These are phyloP conservation scores for Pyropia yezoensis DNA, from an alignment of 23 red algal species.

Conservation along the genomic window DNA sequence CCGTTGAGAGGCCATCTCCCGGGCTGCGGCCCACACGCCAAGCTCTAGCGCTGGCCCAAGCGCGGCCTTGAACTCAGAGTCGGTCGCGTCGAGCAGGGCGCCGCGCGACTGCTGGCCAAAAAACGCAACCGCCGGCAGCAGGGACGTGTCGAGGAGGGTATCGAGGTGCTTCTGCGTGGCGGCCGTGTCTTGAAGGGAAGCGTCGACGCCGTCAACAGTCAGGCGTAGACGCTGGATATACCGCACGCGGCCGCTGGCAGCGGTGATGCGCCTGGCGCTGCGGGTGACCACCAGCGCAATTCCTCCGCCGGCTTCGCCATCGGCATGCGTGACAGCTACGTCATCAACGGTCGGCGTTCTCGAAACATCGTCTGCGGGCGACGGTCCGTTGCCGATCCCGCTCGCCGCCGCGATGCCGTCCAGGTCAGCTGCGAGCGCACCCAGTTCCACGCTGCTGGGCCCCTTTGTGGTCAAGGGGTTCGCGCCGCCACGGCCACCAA, in stretches of 20 bases:
- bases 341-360: neutral
- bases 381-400: neutral
- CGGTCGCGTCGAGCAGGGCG: conserved; percentile 9
- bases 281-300: neutral
- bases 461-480: conserved; percentile 9
- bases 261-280: neutral
- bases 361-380: neutral
- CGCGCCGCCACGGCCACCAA: conserved; percentile 2
- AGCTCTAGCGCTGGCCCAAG: neutral
- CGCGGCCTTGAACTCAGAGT: conserved; percentile 25
- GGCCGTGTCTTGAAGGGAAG: conserved; percentile 43
- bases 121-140: conserved; percentile 62
- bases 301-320: neutral
- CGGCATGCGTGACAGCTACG: neutral
- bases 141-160: conserved; percentile 32
- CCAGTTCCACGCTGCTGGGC: conserved; percentile 6
- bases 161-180: conserved; percentile 57
- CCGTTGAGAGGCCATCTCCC: no score
- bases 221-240: conserved; percentile 44
- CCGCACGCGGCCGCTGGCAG: conserved; percentile 2
- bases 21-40: no score
- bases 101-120: conserved; percentile 55
- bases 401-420: neutral
- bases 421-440: neutral
- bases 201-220: conserved; percentile 27